Conservation (phyloP, 495 filamentous ascomycete species). For the Paragyromitra xinjiangensis region DNA sequence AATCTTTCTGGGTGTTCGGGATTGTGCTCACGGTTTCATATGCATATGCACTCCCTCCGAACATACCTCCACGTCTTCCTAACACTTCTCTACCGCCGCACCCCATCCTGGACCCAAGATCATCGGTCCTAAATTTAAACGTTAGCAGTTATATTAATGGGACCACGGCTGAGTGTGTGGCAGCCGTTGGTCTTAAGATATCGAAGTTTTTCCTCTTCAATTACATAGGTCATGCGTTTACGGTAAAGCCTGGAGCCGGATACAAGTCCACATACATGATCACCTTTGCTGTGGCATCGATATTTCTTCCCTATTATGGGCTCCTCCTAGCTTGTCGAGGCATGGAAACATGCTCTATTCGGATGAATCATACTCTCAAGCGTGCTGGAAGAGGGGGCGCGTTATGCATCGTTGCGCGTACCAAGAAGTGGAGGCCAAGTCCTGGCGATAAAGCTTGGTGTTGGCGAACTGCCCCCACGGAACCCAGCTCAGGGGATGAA, state of each 20-base stretch:
- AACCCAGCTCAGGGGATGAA: too few species aligned
- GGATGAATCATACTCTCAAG: not conserved
- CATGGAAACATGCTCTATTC: not conserved
- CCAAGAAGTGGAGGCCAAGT: not conserved
- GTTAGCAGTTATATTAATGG: not conserved
- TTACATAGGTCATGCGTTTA: slow-evolving; percentile 6
- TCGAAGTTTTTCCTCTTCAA: not conserved
- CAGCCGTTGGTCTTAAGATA: not conserved
- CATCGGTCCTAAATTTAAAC: not conserved
- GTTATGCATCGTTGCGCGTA: not conserved
- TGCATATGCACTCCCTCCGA: not conserved
- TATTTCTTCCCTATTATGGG: slow-evolving; percentile 2
- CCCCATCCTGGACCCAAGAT: not conserved
- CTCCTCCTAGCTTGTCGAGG: not conserved
- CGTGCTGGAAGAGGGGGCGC: slow-evolving; percentile 1
- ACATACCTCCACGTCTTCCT: not conserved
- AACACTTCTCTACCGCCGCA: not conserved
- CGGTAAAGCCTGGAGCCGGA: not conserved
- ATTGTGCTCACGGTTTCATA: not conserved
- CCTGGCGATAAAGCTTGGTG: too few species aligned
- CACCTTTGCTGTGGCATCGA: not conserved
- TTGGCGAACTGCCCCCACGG: too few species aligned
- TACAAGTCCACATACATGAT: not conserved
- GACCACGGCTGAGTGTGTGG: not conserved
- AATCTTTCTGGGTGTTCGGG: not conserved